phyloP scores from a whole-genome alignment of 257 asterid genomes.

The Avicennia marina region DNA sequence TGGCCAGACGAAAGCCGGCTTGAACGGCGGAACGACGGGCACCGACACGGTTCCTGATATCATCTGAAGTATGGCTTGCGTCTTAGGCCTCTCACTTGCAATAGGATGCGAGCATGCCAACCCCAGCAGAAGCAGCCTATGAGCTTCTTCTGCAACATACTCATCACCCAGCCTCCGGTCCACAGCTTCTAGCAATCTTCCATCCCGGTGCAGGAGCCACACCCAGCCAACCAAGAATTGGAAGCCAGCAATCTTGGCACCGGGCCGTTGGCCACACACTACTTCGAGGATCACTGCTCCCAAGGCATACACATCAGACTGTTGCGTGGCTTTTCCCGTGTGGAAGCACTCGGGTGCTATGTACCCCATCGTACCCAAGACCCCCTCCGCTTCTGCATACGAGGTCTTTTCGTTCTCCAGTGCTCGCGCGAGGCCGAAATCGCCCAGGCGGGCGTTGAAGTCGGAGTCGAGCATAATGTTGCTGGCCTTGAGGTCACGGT shows the following conservation, averaged over 20 bases:
- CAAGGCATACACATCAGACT: slow-evolving; percentile 75
- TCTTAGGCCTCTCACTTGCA: slow-evolving; percentile 59
- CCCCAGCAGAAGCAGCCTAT: slow-evolving; percentile 58
- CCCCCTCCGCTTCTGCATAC: slow-evolving; percentile 76
- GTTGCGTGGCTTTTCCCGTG: slow-evolving; percentile 80
- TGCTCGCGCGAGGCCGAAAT: slow-evolving; percentile 93
- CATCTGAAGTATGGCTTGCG: slow-evolving; percentile 56
- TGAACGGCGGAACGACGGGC: slow-evolving; percentile 68
- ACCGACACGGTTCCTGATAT: slow-evolving; percentile 51
- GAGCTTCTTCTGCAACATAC: slow-evolving; percentile 58
- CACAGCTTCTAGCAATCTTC: slow-evolving; percentile 60
- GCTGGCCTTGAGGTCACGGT: slow-evolving; percentile 87
- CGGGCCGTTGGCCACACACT: slow-evolving; percentile 72
- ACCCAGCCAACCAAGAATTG: slow-evolving; percentile 71
- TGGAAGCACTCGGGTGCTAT: slow-evolving; percentile 94
- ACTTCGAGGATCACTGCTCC: slow-evolving; percentile 76
- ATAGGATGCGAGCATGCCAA: slow-evolving; percentile 79
- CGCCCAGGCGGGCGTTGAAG: slow-evolving; percentile 83
- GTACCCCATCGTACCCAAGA: slow-evolving; percentile 79
- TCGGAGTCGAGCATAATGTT: slow-evolving; percentile 84
- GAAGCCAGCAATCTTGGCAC: slow-evolving; percentile 49
- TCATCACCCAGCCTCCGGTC: slow-evolving; percentile 47
- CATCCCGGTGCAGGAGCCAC: slow-evolving; percentile 74
- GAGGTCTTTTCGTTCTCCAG: slow-evolving; percentile 77
- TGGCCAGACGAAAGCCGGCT: slow-evolving; percentile 89